Conservation (phyloP, 1,284 basidiomycete species). For the Cutaneotrichosporon cutaneum region DNA sequence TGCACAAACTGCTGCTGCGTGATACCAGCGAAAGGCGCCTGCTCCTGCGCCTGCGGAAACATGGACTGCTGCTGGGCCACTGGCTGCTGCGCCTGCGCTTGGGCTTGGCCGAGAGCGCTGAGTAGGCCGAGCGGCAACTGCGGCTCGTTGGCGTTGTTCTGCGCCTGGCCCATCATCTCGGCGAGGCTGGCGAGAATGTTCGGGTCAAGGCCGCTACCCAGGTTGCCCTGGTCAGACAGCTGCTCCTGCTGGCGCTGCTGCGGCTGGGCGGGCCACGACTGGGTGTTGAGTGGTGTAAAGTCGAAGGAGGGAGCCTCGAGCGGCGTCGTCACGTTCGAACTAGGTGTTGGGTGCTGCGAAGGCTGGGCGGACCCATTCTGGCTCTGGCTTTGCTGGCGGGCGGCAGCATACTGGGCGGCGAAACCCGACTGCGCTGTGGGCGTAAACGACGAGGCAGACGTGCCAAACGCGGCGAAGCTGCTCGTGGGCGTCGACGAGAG, state of each 20-base stretch:
- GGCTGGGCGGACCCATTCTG: constrained; percentile 1
- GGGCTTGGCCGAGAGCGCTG: constrained; percentile 13
- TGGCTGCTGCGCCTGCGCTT: constrained; percentile 10
- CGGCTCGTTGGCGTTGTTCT: constrained; percentile 6
- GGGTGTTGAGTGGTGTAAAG: constrained; percentile 1
- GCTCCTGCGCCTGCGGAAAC: constrained; percentile 8
- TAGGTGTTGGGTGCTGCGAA: constrained; percentile 1
- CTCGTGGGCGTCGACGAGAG: constrained; percentile 18
- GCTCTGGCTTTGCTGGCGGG: constrained; percentile 7
- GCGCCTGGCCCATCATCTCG: constrained; percentile 15
- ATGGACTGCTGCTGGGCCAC: neutral
- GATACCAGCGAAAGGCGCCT: constrained; percentile 4
- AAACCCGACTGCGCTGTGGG: constrained; percentile 20
- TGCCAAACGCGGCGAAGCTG: constrained; percentile 6
- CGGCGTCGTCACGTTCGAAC: constrained; percentile 29
- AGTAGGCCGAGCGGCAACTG: constrained; percentile 21
- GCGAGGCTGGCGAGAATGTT: constrained; percentile 18
- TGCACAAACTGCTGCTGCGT: constrained; percentile 12
- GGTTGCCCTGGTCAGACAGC: neutral
- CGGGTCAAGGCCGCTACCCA: constrained; percentile 15
- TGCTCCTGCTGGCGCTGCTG: constrained; percentile 7
- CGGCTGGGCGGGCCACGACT: constrained; percentile 10
- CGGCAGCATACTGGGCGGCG: constrained; percentile 19
- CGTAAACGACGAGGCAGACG: constrained; percentile 17
- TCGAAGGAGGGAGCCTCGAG: constrained; percentile 33